A percentile compares a stretch with the other conserved stretches of the same genome.
phyloP scores from a whole-genome alignment of 257 asterid genomes.

The Primulina eburnea region DNA sequence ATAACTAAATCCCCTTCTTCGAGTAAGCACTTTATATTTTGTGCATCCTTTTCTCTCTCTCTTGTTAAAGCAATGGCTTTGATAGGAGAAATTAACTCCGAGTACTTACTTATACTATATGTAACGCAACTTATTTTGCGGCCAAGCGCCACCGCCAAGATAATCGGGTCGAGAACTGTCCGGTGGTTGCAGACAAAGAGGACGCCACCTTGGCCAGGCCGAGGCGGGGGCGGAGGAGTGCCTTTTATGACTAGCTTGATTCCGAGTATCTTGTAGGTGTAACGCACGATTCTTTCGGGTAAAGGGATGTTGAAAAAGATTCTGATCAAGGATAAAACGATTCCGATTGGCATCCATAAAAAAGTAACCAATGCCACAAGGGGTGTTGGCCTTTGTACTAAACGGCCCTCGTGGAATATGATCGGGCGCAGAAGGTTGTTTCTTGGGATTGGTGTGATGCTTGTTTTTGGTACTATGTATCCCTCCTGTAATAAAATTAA shows the following conservation, averaged over 20 bases:
- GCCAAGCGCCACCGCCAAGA: conserved; percentile 74
- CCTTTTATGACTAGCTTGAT: conserved; percentile 75
- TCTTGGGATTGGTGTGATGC: conserved; percentile 49
- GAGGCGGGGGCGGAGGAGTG: conserved; percentile 80
- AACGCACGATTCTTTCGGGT: conserved; percentile 60
- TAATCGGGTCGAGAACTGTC: conserved; percentile 76
- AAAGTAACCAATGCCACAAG: conserved; percentile 54
- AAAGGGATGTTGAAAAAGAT: conserved; percentile 63
- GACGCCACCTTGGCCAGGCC: conserved; percentile 54
- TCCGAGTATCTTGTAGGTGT: conserved; percentile 60
- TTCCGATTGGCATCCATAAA: conserved; percentile 78
- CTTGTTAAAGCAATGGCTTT: conserved; percentile 75
- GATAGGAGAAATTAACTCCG: conserved; percentile 75
- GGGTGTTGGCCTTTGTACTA: conserved; percentile 83
- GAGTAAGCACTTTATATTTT: conserved; percentile 50
- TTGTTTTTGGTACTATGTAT: conserved; percentile 63
- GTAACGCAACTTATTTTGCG: conserved; percentile 86
- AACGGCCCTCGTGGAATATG: conserved; percentile 90
- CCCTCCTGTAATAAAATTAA: conserved; percentile 54
- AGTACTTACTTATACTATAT: conserved; percentile 75
- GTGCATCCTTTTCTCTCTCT: conserved; percentile 76
- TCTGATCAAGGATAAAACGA: conserved; percentile 52
- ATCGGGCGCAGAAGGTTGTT: conserved; percentile 63
- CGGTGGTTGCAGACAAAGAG: conserved; percentile 90
- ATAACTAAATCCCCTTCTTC: conserved; percentile 78